Conservation (phyloP, 441 rosid genomes). For the Aleurites moluccanus region DNA sequence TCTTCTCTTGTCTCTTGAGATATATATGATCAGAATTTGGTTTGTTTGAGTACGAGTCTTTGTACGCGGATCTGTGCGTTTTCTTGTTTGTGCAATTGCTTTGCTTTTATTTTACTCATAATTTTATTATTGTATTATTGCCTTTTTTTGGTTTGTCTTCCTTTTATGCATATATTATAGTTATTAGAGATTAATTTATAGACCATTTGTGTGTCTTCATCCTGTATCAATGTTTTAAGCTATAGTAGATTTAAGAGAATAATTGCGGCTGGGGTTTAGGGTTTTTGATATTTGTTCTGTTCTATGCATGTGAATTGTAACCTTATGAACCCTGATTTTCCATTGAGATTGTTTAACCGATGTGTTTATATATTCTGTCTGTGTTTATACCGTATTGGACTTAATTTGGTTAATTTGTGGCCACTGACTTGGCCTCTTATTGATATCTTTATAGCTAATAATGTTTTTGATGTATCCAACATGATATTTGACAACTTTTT, state of each 20-base stretch:
- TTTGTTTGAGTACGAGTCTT: neutral
- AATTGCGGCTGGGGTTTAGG: neutral
- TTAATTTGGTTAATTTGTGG: neutral
- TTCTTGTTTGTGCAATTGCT: neutral
- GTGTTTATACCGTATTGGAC: neutral
- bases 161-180: neutral
- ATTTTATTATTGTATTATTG: neutral
- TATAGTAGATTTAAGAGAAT: neutral
- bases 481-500: neutral
- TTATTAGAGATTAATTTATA: neutral
- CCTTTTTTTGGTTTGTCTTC: neutral
- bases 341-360: neutral
- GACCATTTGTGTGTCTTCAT: neutral
- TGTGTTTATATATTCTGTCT: neutral
- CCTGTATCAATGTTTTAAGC: neutral
- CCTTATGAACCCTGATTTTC: neutral
- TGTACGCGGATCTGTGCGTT: constrained; percentile 6
- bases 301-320: neutral
- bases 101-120: neutral
- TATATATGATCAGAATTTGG: neutral
- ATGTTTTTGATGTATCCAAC: neutral
- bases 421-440: neutral
- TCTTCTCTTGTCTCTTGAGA: neutral
- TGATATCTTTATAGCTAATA: neutral
- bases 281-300: neutral